Evolutionary conservation across 768 basidiomycete genomes (phyloP), one percentile per base, ranked within the genome.

Genomic region (Favolaschia claudopus): DNA sequence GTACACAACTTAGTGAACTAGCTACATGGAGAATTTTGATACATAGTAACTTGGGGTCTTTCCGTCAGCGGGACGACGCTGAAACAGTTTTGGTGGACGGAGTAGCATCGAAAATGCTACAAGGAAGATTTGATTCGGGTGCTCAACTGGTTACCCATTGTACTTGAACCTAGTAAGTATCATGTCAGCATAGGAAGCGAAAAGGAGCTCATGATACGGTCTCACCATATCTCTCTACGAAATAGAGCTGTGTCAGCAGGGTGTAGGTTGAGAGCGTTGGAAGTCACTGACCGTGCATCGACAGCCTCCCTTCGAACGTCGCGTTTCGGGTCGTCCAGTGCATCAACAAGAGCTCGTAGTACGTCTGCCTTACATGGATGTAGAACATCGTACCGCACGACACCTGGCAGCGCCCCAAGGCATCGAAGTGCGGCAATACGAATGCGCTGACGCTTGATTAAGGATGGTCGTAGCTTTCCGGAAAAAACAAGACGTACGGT

Each of bases 301-400:
- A 99, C 97, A 1, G 95, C 96, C 67, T 92, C 93, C 66, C 86
- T 89, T 50, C 97, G 81, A 8, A 99, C 95, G 2, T 76, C 75
- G 57, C 91, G 80, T 70, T 89, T 91, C n/a, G 92, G 92, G 75
- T 99, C 97, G 70, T 99, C 97, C 43, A 99, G 73, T 5, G 83
- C 85, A 60, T 82, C 86, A 0, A 83, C 89, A 25, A 99, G 79
- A 58, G 89, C 88, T 33, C 86, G 86, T 47, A 98, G 72, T 22
- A 97, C 91, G 0, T 69, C 76, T 2, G 84, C 57, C 72, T 94
- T 98, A 68, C 86, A 82, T 1, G 92, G 89, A 68, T 96, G 94
- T 34, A 99, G 79, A 13, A 89, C 76, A 63, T 92, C 89, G 71
- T 94, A 96, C 31, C 91, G 87, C 45, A 98, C 85, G 31, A 87